These are phyloP conservation scores for Aspergillus pseudoglaucus DNA, from an alignment of 2,329 filamentous ascomycete species.

Conservation along the genomic window DNA sequence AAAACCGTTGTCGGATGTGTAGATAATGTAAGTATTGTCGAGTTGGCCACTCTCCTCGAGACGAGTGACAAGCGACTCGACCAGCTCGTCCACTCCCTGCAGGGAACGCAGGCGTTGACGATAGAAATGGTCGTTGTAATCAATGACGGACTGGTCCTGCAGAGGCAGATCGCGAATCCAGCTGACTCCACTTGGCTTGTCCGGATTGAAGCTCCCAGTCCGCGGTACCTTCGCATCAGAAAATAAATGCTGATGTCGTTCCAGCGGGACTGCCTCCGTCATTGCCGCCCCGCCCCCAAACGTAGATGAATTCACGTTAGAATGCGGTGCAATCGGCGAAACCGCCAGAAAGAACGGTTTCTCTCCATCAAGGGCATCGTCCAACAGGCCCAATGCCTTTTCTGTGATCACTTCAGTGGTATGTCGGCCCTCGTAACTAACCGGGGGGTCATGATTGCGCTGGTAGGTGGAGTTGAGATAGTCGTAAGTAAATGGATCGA, in stretches of 20 bases:
- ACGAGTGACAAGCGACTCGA: slow-evolving; percentile 40
- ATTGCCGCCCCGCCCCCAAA: slow-evolving; percentile 19
- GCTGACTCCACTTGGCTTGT: slow-evolving; percentile 40
- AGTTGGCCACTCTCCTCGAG: slow-evolving; percentile 38
- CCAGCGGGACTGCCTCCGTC: slow-evolving; percentile 49
- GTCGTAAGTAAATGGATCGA: slow-evolving; percentile 49
- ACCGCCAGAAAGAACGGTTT: slow-evolving; percentile 61
- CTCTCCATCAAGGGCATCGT: slow-evolving; percentile 47
- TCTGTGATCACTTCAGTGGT: slow-evolving; percentile 52
- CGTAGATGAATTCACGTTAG: slow-evolving; percentile 41
- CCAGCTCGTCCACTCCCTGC: slow-evolving; percentile 51
- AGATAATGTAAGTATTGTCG: slow-evolving; percentile 56
- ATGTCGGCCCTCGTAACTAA: slow-evolving; percentile 49
- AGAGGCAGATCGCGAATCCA: slow-evolving; percentile 41
- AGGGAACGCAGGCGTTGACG: slow-evolving; percentile 44
- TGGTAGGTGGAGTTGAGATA: slow-evolving; percentile 60
- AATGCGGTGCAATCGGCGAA: slow-evolving; percentile 60
- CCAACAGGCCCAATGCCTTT: slow-evolving; percentile 52
- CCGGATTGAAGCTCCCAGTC: slow-evolving; percentile 59
- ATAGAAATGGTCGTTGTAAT: slow-evolving; percentile 50
- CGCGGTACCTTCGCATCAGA: slow-evolving; percentile 54
- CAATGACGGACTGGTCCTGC: slow-evolving; percentile 42
- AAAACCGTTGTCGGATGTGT: slow-evolving; percentile 56
- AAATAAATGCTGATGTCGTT: slow-evolving; percentile 57
- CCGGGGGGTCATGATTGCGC: slow-evolving; percentile 49